Base-by-base conservation (phyloP, 2,329 filamentous ascomycete genomes). In the Cytospora piceicola region DNA sequence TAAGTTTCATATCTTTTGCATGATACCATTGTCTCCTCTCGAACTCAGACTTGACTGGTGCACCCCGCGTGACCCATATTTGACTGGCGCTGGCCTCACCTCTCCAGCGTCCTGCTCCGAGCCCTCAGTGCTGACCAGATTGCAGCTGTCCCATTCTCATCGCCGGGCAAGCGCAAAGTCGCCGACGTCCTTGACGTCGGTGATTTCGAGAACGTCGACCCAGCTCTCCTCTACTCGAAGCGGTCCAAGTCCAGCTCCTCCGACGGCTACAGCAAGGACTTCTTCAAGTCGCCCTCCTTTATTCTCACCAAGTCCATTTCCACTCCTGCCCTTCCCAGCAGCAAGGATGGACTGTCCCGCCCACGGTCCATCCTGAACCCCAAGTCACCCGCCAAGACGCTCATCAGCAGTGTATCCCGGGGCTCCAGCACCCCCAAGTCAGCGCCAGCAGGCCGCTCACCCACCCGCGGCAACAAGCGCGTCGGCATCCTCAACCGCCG, bases 361-460 rank as follows among this genome's bases (percentile, higher is more conserved):
- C 77, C 79, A 14, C 77, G 83, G 53, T 74, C 75, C 57, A 75
- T 83, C 27, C 77, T 87, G 63, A 80, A 84, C 68, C 79, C 85
- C 67, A 84, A 81, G 72, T 86, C 85, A 5, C 85, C 84, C 20
- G 75, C 79, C 61, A 70, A 77, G 51, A 84, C 79, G 71, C 70
- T 84, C 64, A 82, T 79, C 75, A 78, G 78, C 9, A 73, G 71
- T 64, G 74, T 78, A 67, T 70, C 80, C 67, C 82, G 81, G 69
- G 82, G 86, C 0, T 80, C 85, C 17, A 58, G n/a, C 36, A 15
- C 59, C 11, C 84, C 88, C 15, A 78, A 86, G 22, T 82, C 87
- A 56, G 87, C 90, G n/a, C 90, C 90, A 51, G 91, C 91, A 71
- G 91, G 93, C 57, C 91, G 93, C 68, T 95, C 92, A 3, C 92